Percentiles rank a stretch among this genome's conserved stretches.
Conservation (phyloP, 352 stramenopile genomes). For the Globisporangium sylvaticum region DNA sequence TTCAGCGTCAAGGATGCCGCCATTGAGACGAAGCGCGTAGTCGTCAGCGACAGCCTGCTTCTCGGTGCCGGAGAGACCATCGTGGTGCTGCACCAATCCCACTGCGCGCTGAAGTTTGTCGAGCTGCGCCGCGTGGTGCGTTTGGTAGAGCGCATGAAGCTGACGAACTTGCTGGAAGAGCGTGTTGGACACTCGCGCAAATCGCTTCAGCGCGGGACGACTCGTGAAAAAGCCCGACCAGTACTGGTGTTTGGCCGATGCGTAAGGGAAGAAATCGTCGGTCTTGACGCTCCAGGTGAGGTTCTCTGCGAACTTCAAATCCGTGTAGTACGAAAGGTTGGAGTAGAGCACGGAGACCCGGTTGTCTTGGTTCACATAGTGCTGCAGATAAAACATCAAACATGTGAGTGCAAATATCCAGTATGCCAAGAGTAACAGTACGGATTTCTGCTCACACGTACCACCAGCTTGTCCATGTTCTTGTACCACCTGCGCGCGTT, state of each 20-base stretch:
- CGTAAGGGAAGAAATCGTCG: slow-evolving; percentile 98
- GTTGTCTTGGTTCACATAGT: slow-evolving; percentile 91
- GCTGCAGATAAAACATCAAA: slow-evolving; percentile 17
- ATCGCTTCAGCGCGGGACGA: slow-evolving; percentile 89
- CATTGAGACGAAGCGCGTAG: slow-evolving; percentile 91
- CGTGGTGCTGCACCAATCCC: slow-evolving; percentile 94
- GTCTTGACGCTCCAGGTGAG: slow-evolving; percentile 86
- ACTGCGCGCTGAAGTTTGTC: slow-evolving; percentile 84
- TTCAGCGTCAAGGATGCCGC: slow-evolving; percentile 62
- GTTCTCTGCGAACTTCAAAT: slow-evolving; percentile 86
- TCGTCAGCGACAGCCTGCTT: slow-evolving; percentile 95
- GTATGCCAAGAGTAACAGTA: too few species aligned
- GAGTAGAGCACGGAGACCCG: slow-evolving; percentile 95
- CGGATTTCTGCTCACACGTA: neutral
- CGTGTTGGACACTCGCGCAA: slow-evolving; percentile 86
- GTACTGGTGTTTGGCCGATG: slow-evolving; percentile 90
- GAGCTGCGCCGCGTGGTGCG: slow-evolving; percentile 42
- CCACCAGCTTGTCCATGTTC: slow-evolving; percentile 96
- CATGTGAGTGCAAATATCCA: neutral
- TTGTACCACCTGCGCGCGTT: slow-evolving; percentile 89
- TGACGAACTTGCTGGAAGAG: slow-evolving; percentile 89
- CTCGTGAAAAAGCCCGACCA: slow-evolving; percentile 97
- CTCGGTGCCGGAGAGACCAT: slow-evolving; percentile 93
- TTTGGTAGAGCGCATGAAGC: slow-evolving; percentile 78
- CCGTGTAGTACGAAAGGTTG: slow-evolving; percentile 94